Percentiles rank a stretch among this genome's conserved stretches.
Evolutionary conservation across 2,329 filamentous ascomycete genomes (phyloP).

Genomic region (Herpotrichia juniperi): DNA sequence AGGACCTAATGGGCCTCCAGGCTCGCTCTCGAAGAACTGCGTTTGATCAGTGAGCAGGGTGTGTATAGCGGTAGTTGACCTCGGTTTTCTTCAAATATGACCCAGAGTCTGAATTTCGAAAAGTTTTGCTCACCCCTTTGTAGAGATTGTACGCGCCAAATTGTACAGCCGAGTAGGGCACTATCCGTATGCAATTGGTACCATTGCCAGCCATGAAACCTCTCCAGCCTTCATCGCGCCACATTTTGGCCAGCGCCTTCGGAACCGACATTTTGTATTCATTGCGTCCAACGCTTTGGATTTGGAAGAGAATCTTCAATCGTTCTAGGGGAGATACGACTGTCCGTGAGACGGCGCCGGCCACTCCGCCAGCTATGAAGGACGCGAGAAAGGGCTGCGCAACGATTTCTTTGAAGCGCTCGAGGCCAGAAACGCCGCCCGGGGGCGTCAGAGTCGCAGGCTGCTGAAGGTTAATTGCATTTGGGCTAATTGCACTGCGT

Average conservation of each 20-base stretch:
- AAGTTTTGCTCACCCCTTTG: constrained; percentile 71
- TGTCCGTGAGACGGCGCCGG: constrained; percentile 95
- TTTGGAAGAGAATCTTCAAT: constrained; percentile 96
- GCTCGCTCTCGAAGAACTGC: constrained; percentile 76
- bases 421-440: constrained; percentile 26
- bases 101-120: not conserved
- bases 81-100: not conserved
- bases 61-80: not conserved
- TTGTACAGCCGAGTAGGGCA: constrained; percentile 97
- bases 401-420: constrained; percentile 50
- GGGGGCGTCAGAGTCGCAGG: constrained; percentile 13
- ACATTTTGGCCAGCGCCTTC: constrained; percentile 92
- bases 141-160: constrained; percentile 99
- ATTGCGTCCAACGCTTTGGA: constrained; percentile 87
- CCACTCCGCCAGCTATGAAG: constrained; percentile 91
- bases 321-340: constrained; percentile 96
- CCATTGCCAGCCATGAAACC: constrained; percentile 98
- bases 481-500: not conserved
- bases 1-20: constrained; percentile 75
- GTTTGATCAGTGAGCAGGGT: constrained; percentile 19
- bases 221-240: constrained; percentile 93
- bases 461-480: constrained; percentile 22
- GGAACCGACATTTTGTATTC: constrained; percentile 93
- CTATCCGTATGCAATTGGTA: constrained; percentile 97
- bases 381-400: constrained; percentile 87